Conservation (phyloP, 208 protist species). For the Balamuthia mandrillaris region DNA sequence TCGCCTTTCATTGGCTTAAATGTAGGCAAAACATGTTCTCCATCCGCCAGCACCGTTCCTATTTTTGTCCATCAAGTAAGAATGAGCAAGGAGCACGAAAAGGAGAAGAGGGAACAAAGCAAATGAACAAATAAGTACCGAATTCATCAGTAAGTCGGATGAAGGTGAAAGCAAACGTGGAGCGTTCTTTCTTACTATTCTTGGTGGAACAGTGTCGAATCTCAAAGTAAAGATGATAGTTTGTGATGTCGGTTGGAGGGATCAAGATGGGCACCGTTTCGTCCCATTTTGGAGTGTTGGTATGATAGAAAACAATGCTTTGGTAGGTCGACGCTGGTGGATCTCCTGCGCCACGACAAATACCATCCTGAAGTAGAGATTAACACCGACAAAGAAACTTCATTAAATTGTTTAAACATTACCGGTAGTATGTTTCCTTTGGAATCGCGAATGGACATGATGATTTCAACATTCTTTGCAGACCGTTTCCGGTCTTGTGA, state of each 20-base stretch:
- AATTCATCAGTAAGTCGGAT: too few species aligned
- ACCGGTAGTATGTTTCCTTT: constrained; percentile 31
- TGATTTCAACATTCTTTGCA: constrained; percentile 47
- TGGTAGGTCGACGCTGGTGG: constrained; percentile 13
- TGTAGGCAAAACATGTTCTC: not conserved
- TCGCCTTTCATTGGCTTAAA: constrained; percentile 3
- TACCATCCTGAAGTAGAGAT: not conserved
- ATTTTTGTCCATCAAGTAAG: too few species aligned
- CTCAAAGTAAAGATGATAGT: constrained; percentile 34
- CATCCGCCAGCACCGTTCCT: not conserved
- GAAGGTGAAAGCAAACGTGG: too few species aligned
- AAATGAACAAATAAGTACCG: too few species aligned
- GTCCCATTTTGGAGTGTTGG: constrained; percentile 45
- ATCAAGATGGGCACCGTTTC: constrained; percentile 42
- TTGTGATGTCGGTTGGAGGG: constrained; percentile 3
- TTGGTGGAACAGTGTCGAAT: not conserved
- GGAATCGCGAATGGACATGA: constrained; percentile 9
- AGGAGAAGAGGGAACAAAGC: too few species aligned
- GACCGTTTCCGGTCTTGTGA: constrained; percentile 50
- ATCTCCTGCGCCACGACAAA: constrained; percentile 22
- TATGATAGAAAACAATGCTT: constrained; percentile 48
- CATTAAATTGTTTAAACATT: not conserved
- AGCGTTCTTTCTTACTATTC: too few species aligned
- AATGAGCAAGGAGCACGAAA: too few species aligned
- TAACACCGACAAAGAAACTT: too few species aligned